Evolutionary conservation across 139 green algal genomes (phyloP).

Genomic region (Coccomyxa sp.): DNA sequence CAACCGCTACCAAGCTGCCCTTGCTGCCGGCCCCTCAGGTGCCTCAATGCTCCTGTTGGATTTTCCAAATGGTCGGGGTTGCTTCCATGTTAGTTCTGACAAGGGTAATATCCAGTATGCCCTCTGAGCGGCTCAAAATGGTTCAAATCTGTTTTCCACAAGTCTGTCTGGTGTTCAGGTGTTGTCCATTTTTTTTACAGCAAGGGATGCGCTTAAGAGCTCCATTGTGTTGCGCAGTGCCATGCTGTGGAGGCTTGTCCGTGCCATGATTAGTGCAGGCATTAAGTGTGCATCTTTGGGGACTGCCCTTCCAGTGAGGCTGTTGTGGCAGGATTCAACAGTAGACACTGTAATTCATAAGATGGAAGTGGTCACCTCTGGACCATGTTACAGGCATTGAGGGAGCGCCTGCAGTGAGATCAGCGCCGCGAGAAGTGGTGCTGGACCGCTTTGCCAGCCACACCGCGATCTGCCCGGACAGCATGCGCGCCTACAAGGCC

Average conservation of each 20-base stretch:
- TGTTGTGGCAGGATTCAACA: no score
- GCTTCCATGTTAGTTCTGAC: neutral
- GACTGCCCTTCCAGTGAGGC: no score
- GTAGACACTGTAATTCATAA: no score
- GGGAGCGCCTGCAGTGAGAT: neutral
- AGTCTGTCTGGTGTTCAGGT: no score
- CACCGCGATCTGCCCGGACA: constrained; percentile 17
- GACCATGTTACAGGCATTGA: neutral
- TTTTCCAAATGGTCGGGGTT: neutral
- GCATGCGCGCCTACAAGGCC: constrained; percentile 5
- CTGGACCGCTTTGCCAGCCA: constrained; percentile 16
- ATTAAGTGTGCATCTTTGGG: no score
- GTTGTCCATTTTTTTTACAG: no score
- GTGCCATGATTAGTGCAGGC: no score
- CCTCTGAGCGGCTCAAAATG: neutral
- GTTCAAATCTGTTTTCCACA: neutral
- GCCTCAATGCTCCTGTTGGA: neutral
- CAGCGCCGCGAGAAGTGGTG: constrained; percentile 5
- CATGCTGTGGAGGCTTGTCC: no score
- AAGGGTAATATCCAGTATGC: neutral
- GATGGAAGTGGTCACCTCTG: no score
- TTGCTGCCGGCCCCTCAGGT: constrained; percentile 4
- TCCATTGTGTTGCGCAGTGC: no score
- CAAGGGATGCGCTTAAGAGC: no score
- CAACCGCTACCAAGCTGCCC: constrained; percentile 7